Conservation (phyloP, 495 filamentous ascomycete genomes). For the Aspergillus olivimuriae region DNA sequence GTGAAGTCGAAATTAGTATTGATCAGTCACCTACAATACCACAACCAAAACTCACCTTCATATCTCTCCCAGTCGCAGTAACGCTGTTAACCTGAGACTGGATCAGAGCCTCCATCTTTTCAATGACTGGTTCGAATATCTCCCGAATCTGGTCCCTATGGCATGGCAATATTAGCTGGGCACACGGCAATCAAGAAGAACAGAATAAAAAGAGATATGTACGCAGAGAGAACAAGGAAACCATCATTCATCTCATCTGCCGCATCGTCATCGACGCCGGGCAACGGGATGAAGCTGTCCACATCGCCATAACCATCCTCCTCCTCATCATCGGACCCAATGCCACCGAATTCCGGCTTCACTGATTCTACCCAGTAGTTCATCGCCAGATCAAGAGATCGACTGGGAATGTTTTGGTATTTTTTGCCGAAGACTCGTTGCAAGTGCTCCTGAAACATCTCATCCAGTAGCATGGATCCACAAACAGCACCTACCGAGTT, state of each 20-base stretch:
- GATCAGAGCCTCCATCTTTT: conserved; percentile 52
- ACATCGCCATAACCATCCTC: conserved; percentile 10
- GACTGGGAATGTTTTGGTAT: too few species aligned
- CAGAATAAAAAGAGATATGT: conserved; percentile 3
- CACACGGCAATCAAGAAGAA: conserved; percentile 15
- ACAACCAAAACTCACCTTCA: too few species aligned
- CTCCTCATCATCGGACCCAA: not conserved
- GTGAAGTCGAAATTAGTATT: too few species aligned
- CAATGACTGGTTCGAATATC: conserved; percentile 54
- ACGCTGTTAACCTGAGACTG: conserved; percentile 46
- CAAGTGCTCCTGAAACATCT: too few species aligned
- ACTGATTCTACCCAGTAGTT: conserved; percentile 22
- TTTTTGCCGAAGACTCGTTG: too few species aligned
- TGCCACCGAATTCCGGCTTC: conserved; percentile 12
- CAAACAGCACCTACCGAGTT: conserved; percentile 40
- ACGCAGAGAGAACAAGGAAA: not conserved
- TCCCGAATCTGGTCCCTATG: conserved; percentile 36
- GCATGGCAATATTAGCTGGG: not conserved
- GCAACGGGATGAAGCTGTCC: conserved; percentile 15
- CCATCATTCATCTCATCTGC: too few species aligned
- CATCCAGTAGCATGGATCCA: conserved; percentile 51
- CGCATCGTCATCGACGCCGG: not conserved
- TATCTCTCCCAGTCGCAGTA: not conserved
- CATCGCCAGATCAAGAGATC: too few species aligned
- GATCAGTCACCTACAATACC: too few species aligned